phyloP scores from a whole-genome alignment of 352 stramenopile species.

The Globisporangium apiculatum region DNA sequence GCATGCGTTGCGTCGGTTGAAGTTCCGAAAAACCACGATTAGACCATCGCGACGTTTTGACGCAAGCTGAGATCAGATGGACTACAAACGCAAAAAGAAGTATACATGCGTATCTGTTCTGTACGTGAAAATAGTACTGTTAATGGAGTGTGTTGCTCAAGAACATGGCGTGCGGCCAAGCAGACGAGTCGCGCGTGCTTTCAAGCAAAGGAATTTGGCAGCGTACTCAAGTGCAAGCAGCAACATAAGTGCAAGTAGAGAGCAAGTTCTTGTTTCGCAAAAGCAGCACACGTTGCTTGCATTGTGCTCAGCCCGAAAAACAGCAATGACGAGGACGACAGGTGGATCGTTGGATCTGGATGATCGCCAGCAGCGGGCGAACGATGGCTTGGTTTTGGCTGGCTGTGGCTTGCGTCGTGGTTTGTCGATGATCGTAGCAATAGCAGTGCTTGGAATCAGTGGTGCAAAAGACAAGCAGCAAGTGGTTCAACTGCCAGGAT shows the following conservation, averaged over 20 bases:
- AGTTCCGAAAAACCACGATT: conserved; percentile 1
- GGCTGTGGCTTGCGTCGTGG: neutral
- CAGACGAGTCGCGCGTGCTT: no score
- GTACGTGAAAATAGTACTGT: no score
- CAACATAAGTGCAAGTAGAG: no score
- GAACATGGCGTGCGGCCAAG: no score
- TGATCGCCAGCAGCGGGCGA: no score
- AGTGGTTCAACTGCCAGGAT: neutral
- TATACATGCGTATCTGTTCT: no score
- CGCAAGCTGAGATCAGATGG: neutral
- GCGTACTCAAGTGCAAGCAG: no score
- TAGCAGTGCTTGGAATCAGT: neutral
- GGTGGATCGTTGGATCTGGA: neutral
- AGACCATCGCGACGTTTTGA: neutral
- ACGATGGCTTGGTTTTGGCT: neutral
- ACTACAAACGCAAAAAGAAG: no score
- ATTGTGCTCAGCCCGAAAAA: no score
- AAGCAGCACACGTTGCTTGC: neutral
- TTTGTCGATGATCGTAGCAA: neutral
- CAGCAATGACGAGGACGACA: neutral
- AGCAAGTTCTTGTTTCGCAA: neutral
- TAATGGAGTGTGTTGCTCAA: no score
- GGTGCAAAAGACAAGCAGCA: no score
- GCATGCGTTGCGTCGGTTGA: neutral
- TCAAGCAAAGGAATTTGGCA: no score